These are phyloP conservation scores for Logfia minima DNA, from an alignment of 129 eudicot species.

Conservation along the genomic window DNA sequence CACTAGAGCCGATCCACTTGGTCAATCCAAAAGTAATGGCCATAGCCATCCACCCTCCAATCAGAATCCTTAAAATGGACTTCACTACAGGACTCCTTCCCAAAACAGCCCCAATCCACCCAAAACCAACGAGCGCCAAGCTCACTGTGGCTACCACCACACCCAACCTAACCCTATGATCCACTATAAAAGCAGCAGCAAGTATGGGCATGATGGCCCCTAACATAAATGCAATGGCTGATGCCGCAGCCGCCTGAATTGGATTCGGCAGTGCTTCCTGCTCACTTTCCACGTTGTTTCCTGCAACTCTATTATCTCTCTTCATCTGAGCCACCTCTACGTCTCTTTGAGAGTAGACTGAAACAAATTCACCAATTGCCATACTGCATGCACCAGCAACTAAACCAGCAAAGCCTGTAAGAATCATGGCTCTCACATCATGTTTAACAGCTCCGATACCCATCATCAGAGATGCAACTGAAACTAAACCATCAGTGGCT, in stretches of 20 bases:
- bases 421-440: constrained; percentile 44
- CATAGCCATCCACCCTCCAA: constrained; percentile 47
- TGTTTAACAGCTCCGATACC: constrained; percentile 43
- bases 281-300: not conserved
- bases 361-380: constrained; percentile 43
- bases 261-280: constrained; percentile 36
- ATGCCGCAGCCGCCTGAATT: constrained; percentile 40
- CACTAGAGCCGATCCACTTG: constrained; percentile 36
- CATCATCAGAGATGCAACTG: constrained; percentile 49
- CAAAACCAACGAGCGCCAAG: constrained; percentile 34
- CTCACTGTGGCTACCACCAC: constrained; percentile 38
- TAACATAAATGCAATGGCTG: constrained; percentile 40
- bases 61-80: constrained; percentile 27
- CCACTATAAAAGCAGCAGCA: constrained; percentile 36
- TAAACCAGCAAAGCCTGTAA: constrained; percentile 40
- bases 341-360: constrained; percentile 40
- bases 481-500: constrained; percentile 48
- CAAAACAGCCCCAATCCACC: constrained; percentile 35
- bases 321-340: constrained; percentile 40
- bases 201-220: constrained; percentile 41
- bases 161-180: constrained; percentile 31
- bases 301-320: constrained; percentile 21
- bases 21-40: constrained; percentile 38
- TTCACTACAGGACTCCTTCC: constrained; percentile 35
- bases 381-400: constrained; percentile 48